Percentiles rank a stretch among this genome's conserved stretches.
Evolutionary conservation across 495 filamentous ascomycete species (phyloP).

Genomic region (Trichoderma erinaceum): DNA sequence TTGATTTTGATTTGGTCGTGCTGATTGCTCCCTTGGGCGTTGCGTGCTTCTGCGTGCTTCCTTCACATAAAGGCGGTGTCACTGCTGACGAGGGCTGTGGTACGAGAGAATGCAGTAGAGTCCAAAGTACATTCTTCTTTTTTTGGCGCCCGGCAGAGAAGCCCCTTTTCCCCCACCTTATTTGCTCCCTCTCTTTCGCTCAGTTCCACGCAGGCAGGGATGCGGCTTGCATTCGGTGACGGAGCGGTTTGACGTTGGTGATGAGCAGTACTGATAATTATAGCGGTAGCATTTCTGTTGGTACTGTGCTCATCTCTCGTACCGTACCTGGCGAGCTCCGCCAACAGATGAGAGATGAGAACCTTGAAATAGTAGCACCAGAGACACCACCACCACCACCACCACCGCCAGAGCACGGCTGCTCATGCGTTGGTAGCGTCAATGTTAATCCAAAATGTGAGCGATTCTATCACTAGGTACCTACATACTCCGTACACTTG

Average conservation of each 20-base stretch:
- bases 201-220: slow-evolving; percentile 9
- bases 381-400: slow-evolving; percentile 6
- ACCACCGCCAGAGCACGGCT: no score
- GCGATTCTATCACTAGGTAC: background rate
- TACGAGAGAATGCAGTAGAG: background rate
- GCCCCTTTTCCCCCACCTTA: background rate
- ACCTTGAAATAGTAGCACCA: background rate
- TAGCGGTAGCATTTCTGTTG: background rate
- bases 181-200: background rate
- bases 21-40: background rate
- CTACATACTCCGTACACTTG: background rate
- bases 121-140: background rate
- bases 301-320: background rate
- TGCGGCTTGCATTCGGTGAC: slow-evolving; percentile 4
- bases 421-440: background rate
- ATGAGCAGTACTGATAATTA: background rate
- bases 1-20: background rate
- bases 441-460: background rate
- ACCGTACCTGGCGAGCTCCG: no score
- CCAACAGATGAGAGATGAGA: no score
- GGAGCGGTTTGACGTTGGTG: slow-evolving; percentile 9
- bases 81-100: slow-evolving; percentile 7
- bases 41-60: background rate
- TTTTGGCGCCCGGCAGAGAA: background rate
- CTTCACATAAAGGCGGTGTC: slow-evolving; percentile 7